These are phyloP conservation scores for Chaetothyriales sp. DNA, from an alignment of 2,329 filamentous ascomycete genomes.

Conservation along the genomic window DNA sequence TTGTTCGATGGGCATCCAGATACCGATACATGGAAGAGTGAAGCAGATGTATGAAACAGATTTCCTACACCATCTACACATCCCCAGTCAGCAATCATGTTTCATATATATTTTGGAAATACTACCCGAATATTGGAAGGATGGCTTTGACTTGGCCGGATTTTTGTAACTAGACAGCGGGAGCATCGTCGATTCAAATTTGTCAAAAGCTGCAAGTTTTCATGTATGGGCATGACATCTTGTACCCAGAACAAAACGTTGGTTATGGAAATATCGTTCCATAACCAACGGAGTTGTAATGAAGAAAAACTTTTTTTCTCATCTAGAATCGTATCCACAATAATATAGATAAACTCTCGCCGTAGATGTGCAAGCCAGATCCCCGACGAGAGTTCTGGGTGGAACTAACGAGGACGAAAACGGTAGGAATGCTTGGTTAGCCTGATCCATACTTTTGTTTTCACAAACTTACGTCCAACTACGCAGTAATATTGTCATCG, in stretches of 20 bases:
- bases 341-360: no score
- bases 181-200: neutral
- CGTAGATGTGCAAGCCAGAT: no score
- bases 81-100: neutral
- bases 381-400: no score
- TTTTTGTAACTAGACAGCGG: neutral
- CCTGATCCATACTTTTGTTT: neutral
- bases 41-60: neutral
- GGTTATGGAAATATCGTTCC: neutral
- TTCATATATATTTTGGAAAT: neutral
- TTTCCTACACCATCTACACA: neutral
- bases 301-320: neutral
- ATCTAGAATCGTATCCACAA: no score
- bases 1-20: neutral
- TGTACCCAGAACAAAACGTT: no score
- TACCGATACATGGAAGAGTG: neutral
- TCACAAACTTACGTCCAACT: neutral
- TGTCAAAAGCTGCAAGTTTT: neutral
- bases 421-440: no score
- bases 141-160: neutral
- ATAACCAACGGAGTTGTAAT: neutral
- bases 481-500: neutral
- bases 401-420: no score
- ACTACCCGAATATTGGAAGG: neutral
- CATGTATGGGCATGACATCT: neutral